Evolutionary conservation across 495 filamentous ascomycete genomes (phyloP).

Genomic region (Beverwykella pulmonaria): DNA sequence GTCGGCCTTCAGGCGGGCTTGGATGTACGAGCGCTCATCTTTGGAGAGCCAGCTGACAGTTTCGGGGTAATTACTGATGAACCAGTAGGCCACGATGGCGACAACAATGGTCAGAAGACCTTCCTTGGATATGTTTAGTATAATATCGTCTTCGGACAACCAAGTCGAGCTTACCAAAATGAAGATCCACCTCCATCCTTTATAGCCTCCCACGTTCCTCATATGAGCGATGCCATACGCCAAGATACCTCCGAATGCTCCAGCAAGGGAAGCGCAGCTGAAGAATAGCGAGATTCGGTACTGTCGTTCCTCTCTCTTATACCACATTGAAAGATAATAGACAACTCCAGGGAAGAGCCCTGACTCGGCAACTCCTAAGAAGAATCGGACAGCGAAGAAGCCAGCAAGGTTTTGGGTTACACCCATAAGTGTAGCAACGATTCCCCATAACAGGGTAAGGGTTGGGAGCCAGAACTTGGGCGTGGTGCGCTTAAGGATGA

Average conservation of each 20-base stretch:
- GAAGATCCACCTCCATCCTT: constrained; percentile 85
- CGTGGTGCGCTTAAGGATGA: constrained; percentile 71
- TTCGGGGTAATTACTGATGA: constrained; percentile 73
- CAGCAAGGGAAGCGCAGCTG: constrained; percentile 70
- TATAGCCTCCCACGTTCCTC: constrained; percentile 63
- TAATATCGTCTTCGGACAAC: too few relatives aligned
- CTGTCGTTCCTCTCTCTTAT: constrained; percentile 70
- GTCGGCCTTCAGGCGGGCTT: constrained; percentile 61
- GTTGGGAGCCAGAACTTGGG: constrained; percentile 65
- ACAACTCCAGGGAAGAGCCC: constrained; percentile 76
- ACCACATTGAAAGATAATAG: constrained; percentile 87
- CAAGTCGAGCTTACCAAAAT: constrained; percentile 59
- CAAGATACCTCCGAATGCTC: constrained; percentile 77
- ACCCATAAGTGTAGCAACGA: constrained; percentile 72
- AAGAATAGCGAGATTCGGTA: constrained; percentile 78
- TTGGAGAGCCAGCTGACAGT: constrained; percentile 69
- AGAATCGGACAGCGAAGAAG: constrained; percentile 65
- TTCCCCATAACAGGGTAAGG: constrained; percentile 57
- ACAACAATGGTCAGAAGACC: constrained; percentile 69
- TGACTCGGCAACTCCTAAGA: constrained; percentile 51
- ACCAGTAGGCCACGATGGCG: constrained; percentile 64
- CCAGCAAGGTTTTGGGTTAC: constrained; percentile 67
- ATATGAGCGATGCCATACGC: constrained; percentile 68
- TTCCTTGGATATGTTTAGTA: constrained; percentile 53
- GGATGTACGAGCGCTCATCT: constrained; percentile 63